Conservation (phyloP, 805 yeast species). For the Candida wancherniae region DNA sequence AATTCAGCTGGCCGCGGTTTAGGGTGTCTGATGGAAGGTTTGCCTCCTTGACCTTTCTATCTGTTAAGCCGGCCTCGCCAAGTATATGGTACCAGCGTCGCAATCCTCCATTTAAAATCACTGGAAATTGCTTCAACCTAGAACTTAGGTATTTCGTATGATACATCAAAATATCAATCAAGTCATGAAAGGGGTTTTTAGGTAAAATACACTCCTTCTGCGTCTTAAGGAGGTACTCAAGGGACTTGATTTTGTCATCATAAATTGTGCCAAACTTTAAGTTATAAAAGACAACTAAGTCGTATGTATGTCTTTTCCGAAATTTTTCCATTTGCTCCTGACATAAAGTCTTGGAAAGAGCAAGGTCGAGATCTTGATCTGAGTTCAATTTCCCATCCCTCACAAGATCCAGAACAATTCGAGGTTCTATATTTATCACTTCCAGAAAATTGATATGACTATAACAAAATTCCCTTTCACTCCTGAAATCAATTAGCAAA, state of each 20-base stretch:
- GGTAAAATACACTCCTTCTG: slow-evolving; percentile 37
- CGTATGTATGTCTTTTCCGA: slow-evolving; percentile 48
- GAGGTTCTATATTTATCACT: slow-evolving; percentile 73
- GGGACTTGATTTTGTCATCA: slow-evolving; percentile 27
- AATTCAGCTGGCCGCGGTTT: too few relatives aligned
- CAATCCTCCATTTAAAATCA: slow-evolving; percentile 36
- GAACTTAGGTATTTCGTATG: slow-evolving; percentile 32
- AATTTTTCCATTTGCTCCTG: slow-evolving; percentile 39
- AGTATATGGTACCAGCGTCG: slow-evolving; percentile 26
- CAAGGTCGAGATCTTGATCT: slow-evolving; percentile 63
- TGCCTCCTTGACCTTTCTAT: too few relatives aligned
- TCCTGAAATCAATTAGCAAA: slow-evolving; percentile 70
- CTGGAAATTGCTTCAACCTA: slow-evolving; percentile 27
- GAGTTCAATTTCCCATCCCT: slow-evolving; percentile 33
- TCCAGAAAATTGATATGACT: slow-evolving; percentile 60
- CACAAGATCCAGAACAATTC: slow-evolving; percentile 16
- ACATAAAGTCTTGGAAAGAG: slow-evolving; percentile 48
- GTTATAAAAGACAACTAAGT: slow-evolving; percentile 64
- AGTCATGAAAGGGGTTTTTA: slow-evolving; percentile 52
- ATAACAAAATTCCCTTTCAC: slow-evolving; percentile 52
- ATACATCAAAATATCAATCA: slow-evolving; percentile 35
- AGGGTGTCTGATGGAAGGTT: too few relatives aligned
- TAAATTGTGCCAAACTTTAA: slow-evolving; percentile 30
- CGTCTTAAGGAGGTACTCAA: slow-evolving; percentile 34
- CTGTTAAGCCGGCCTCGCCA: slow-evolving; percentile 23